A percentile compares a stretch with the other conserved stretches of the same genome.
Evolutionary conservation across 202 grass and related monocot genomes (phyloP).

Genomic region (Zoysia matrella): DNA sequence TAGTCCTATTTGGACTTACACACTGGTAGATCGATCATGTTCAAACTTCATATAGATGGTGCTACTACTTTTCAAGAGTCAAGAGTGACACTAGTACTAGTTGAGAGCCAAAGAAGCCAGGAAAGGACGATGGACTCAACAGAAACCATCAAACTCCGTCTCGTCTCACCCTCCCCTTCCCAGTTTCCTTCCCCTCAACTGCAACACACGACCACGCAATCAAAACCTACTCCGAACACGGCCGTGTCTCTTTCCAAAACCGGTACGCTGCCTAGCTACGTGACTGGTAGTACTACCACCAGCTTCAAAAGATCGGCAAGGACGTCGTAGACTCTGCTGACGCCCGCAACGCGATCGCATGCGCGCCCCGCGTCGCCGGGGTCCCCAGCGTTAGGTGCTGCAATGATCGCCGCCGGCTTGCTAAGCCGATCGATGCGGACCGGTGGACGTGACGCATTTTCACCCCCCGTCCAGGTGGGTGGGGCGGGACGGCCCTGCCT

Average conservation of each 20-base stretch:
- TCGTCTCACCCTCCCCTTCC: slow-evolving; percentile 13
- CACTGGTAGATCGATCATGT: neutral
- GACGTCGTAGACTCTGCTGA: slow-evolving; percentile 1
- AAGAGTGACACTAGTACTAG: neutral
- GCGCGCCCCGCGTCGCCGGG: neutral
- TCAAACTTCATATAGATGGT: neutral
- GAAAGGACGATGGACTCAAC: neutral
- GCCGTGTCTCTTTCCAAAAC: slow-evolving; percentile 54
- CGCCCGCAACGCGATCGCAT: no score
- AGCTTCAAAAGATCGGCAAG: slow-evolving; percentile 9
- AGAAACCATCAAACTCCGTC: neutral
- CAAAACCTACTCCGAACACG: slow-evolving; percentile 8
- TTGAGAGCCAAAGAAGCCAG: neutral
- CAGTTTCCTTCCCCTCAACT: slow-evolving; percentile 12
- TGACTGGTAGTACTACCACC: slow-evolving; percentile 23
- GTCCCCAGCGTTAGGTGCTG: slow-evolving; percentile 33
- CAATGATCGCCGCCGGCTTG: slow-evolving; percentile 49
- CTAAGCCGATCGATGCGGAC: neutral
- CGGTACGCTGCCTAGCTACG: slow-evolving; percentile 47
- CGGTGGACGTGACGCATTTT: slow-evolving; percentile 36
- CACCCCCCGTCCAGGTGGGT: slow-evolving; percentile 37
- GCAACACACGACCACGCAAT: slow-evolving; percentile 28
- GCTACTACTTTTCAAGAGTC: neutral
- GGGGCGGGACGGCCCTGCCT: neutral
- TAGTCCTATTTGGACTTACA: neutral